phyloP scores from a whole-genome alignment of 805 yeast species.

The Yamadazyma paraphyllophila region DNA sequence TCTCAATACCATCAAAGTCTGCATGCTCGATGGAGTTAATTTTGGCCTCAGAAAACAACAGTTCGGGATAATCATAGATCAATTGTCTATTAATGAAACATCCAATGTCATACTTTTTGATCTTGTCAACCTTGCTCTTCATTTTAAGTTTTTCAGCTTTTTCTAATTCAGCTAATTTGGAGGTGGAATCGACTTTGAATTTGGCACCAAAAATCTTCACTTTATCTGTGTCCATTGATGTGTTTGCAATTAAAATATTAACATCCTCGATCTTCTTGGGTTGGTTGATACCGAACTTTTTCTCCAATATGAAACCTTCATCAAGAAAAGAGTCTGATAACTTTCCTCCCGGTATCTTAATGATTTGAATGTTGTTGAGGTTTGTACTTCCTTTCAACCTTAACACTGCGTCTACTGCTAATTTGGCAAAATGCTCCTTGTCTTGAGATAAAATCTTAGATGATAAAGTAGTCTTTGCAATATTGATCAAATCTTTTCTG shows the following conservation, averaged over 20 bases:
- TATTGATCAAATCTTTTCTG: slow-evolving; percentile 74
- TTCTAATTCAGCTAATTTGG: slow-evolving; percentile 90
- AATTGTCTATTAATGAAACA: slow-evolving; percentile 94
- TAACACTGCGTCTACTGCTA: slow-evolving; percentile 93
- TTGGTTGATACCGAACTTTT: slow-evolving; percentile 91
- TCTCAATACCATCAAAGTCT: slow-evolving; percentile 96
- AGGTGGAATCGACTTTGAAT: slow-evolving; percentile 92
- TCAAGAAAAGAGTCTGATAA: slow-evolving; percentile 89
- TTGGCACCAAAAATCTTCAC: slow-evolving; percentile 97
- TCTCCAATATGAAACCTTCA: slow-evolving; percentile 91
- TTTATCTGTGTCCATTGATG: slow-evolving; percentile 95
- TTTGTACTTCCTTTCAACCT: slow-evolving; percentile 85
- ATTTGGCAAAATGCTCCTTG: slow-evolving; percentile 79
- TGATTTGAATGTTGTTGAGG: slow-evolving; percentile 87
- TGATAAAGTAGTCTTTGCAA: slow-evolving; percentile 90
- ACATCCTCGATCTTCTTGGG: slow-evolving; percentile 84
- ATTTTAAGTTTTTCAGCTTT: slow-evolving; percentile 92
- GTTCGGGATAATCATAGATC: slow-evolving; percentile 98
- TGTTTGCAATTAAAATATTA: slow-evolving; percentile 87
- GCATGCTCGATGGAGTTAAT: slow-evolving; percentile 97
- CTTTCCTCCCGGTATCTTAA: slow-evolving; percentile 91
- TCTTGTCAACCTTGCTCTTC: slow-evolving; percentile 85
- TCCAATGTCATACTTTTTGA: slow-evolving; percentile 81
- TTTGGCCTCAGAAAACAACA: slow-evolving; percentile 79
- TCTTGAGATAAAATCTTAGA: slow-evolving; percentile 95